Percentiles rank a stretch among this genome's conserved stretches.
These are phyloP conservation scores for Aspergillus sojae DNA, from an alignment of 2,329 filamentous ascomycete species.

Conservation along the genomic window DNA sequence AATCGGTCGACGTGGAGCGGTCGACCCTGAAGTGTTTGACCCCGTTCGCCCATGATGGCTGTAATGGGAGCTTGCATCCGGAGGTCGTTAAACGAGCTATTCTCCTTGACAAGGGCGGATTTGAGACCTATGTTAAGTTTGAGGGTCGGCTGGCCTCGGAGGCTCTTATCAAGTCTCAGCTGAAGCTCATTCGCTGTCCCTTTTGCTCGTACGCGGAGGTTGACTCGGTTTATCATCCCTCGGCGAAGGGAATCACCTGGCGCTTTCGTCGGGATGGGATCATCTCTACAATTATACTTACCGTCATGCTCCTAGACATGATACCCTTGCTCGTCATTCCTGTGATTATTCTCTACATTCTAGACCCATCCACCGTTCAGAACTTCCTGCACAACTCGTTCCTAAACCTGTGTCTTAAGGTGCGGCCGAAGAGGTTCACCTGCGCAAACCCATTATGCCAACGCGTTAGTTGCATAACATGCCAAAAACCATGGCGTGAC, in stretches of 20 bases:
- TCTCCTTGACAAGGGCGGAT: slow-evolving; percentile 66
- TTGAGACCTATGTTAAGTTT: slow-evolving; percentile 72
- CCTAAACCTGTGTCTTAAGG: slow-evolving; percentile 67
- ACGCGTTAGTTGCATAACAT: slow-evolving; percentile 76
- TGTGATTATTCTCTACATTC: slow-evolving; percentile 58
- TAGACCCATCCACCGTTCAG: slow-evolving; percentile 54
- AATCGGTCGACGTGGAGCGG: slow-evolving; percentile 71
- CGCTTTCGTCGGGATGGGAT: slow-evolving; percentile 60
- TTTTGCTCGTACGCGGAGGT: slow-evolving; percentile 92
- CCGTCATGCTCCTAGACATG: slow-evolving; percentile 46
- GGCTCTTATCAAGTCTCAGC: slow-evolving; percentile 68
- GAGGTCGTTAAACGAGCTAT: slow-evolving; percentile 74
- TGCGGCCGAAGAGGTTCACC: slow-evolving; percentile 73
- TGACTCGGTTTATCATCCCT: slow-evolving; percentile 72
- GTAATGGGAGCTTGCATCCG: slow-evolving; percentile 71
- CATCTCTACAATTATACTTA: slow-evolving; percentile 55
- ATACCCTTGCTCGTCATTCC: slow-evolving; percentile 54
- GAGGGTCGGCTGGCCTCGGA: slow-evolving; percentile 80
- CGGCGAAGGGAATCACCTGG: slow-evolving; percentile 55
- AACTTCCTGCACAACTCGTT: slow-evolving; percentile 63
- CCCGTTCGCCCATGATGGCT: slow-evolving; percentile 66
- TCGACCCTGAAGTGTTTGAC: slow-evolving; percentile 85
- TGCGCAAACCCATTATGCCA: slow-evolving; percentile 72
- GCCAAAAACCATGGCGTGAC: slow-evolving; percentile 80
- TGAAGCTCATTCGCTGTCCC: slow-evolving; percentile 80